These are phyloP conservation scores for Huntiella abstrusa DNA, from an alignment of 2,329 filamentous ascomycete species.

Conservation along the genomic window DNA sequence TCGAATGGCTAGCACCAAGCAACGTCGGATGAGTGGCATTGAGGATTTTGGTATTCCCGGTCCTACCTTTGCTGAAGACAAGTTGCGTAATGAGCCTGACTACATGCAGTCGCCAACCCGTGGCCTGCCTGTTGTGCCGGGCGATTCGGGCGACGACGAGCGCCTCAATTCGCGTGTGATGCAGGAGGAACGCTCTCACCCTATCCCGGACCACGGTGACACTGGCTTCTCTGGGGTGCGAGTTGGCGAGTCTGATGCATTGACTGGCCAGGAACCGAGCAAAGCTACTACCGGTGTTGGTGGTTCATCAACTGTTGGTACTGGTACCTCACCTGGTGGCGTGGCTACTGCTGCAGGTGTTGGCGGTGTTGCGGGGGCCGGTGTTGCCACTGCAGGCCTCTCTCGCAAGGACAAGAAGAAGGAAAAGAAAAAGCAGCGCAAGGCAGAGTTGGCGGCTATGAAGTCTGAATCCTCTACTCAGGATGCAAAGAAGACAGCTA, in stretches of 20 bases:
- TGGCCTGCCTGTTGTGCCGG: background rate
- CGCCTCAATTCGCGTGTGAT: background rate
- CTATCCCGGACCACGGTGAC: background rate
- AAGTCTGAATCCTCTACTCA: background rate
- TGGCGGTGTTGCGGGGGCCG: background rate
- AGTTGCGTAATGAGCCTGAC: background rate
- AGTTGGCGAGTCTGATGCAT: no score
- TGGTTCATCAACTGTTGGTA: conserved; percentile 2
- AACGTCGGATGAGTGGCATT: background rate
- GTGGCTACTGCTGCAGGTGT: conserved; percentile 3
- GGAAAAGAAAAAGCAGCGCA: conserved; percentile 65
- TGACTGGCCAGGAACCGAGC: no score
- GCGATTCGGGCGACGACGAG: conserved; percentile 1
- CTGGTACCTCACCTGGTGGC: conserved; percentile 1
- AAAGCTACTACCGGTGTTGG: background rate
- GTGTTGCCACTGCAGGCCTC: background rate
- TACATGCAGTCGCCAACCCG: background rate
- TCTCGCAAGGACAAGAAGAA: conserved; percentile 38
- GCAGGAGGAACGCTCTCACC: background rate
- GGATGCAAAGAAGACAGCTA: no score
- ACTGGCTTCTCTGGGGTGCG: no score
- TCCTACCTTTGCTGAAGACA: background rate
- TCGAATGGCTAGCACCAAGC: background rate
- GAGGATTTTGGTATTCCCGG: background rate
- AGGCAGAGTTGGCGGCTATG: conserved; percentile 27